These are phyloP conservation scores for Elsinoe arachidis DNA, from an alignment of 2,329 filamentous ascomycete species.

Conservation along the genomic window DNA sequence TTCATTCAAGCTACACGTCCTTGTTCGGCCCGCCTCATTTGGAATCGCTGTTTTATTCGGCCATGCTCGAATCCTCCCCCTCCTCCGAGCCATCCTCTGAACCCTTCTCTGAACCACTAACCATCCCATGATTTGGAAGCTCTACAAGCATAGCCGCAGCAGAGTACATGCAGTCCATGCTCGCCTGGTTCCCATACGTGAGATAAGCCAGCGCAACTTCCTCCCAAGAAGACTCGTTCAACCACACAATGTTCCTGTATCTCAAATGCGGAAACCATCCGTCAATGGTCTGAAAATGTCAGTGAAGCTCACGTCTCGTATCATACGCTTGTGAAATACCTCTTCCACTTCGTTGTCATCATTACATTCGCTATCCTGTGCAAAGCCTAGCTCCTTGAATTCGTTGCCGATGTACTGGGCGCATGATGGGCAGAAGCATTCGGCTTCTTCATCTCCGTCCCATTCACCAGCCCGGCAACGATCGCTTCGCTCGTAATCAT, in stretches of 20 bases:
- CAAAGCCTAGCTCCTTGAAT: neutral
- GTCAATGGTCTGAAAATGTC: neutral
- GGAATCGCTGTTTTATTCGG: too few species aligned
- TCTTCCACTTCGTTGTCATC: neutral
- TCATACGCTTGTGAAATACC: neutral
- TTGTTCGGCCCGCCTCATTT: too few species aligned
- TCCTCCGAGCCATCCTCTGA: too few species aligned
- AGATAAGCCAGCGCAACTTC: neutral
- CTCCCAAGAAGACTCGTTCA: neutral
- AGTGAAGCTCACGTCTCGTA: neutral
- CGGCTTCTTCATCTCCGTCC: neutral
- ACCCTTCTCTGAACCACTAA: too few species aligned
- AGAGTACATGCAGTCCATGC: neutral
- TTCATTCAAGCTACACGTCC: too few species aligned
- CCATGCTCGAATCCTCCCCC: too few species aligned
- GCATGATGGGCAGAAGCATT: neutral
- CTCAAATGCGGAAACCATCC: neutral
- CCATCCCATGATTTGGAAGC: neutral
- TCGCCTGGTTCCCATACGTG: neutral
- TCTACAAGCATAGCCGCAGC: neutral
- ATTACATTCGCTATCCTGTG: neutral
- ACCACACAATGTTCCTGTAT: neutral
- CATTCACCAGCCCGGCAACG: too few species aligned
- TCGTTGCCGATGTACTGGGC: neutral
- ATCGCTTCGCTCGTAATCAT: neutral